Percentiles rank a stretch among this genome's conserved stretches.
Evolutionary conservation across 345 rosid genomes (phyloP).

Genomic region (Gossypium herbaceum): DNA sequence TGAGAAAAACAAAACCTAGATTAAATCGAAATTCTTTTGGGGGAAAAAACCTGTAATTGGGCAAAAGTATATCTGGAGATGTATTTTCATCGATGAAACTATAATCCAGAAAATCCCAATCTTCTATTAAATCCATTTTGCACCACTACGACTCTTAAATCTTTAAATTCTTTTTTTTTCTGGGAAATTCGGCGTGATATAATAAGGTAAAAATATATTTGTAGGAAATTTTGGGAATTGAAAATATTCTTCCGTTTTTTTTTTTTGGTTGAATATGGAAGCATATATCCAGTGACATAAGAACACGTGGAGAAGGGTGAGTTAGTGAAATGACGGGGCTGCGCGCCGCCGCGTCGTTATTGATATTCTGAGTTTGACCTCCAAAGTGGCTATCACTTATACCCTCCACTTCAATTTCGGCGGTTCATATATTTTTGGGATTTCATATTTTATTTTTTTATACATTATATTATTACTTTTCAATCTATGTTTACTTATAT

Average conservation of each 20-base stretch:
- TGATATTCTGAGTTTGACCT: too few relatives aligned
- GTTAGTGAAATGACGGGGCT: too few relatives aligned
- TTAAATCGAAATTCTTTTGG: background rate
- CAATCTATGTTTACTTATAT: too few relatives aligned
- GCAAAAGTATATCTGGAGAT: background rate
- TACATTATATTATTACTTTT: too few relatives aligned
- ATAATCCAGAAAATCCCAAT: conserved; percentile 17
- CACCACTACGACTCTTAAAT: background rate
- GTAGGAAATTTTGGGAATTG: background rate
- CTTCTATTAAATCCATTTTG: conserved; percentile 13
- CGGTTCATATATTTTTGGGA: too few relatives aligned
- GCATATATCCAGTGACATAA: background rate
- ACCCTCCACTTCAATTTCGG: too few relatives aligned
- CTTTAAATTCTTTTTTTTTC: too few relatives aligned
- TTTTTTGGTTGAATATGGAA: background rate
- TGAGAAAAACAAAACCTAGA: background rate
- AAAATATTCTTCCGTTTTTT: background rate
- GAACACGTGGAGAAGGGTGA: background rate
- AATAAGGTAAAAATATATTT: background rate
- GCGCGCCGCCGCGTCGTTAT: too few relatives aligned
- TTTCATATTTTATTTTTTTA: too few relatives aligned
- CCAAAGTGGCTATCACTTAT: too few relatives aligned
- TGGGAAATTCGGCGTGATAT: background rate
- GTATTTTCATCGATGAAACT: conserved; percentile 6
- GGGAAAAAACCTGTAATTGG: background rate